Conservation (phyloP, 2,329 filamentous ascomycete genomes). For the Pseudopithomyces maydicus region DNA sequence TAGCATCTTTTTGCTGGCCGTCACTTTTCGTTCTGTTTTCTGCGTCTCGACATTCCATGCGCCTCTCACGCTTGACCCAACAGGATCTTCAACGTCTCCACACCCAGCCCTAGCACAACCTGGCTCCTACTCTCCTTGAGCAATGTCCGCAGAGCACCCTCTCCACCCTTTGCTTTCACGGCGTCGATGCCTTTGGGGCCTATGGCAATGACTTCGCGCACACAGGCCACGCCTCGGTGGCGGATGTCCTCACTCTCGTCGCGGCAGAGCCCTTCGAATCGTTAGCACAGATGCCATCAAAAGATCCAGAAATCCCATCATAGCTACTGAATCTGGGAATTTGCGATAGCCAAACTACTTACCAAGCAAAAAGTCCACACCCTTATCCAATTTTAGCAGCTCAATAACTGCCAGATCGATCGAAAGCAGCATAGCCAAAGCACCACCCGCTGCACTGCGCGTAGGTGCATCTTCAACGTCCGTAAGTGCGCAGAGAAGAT, state of each 20-base stretch:
- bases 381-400: constrained; percentile 70
- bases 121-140: constrained; percentile 71
- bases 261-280: constrained; percentile 65
- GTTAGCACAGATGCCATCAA: neutral
- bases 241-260: constrained; percentile 72
- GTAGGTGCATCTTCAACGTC: constrained; percentile 84
- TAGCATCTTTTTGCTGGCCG: too few relatives aligned
- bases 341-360: neutral
- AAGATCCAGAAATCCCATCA: too few relatives aligned
- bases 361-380: constrained; percentile 72
- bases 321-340: neutral
- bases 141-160: constrained; percentile 71
- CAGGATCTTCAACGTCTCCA: constrained; percentile 74
- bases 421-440: constrained; percentile 80
- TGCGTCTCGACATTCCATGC: neutral
- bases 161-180: constrained; percentile 62
- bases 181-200: constrained; percentile 53
- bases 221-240: constrained; percentile 74
- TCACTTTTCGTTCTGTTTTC: too few relatives aligned
- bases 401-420: constrained; percentile 76
- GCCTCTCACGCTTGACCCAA: constrained; percentile 41
- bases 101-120: constrained; percentile 72
- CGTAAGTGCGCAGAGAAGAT: constrained; percentile 84
- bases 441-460: constrained; percentile 83
- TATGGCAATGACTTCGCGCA: constrained; percentile 74